Evolutionary conservation across 2,329 filamentous ascomycete genomes (phyloP), one percentile per base, ranked within the genome.

Genomic region (Chrysoporthe deuterocubensis): DNA sequence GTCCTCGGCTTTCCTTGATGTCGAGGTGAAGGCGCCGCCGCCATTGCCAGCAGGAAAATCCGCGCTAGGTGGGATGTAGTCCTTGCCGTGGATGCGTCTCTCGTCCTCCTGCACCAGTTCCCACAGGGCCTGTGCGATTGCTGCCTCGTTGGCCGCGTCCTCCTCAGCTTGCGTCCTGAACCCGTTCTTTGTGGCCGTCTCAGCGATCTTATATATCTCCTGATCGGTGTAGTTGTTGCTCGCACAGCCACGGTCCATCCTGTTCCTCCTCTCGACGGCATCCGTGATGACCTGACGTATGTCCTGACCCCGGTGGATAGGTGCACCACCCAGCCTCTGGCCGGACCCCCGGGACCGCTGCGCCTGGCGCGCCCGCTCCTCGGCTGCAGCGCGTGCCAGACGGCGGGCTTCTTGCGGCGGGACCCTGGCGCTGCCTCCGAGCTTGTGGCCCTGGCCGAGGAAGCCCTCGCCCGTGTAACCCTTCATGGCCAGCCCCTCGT

Each of bases 401-500:
- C 92, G 87, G 40, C 90, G 88, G 67, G 91, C 90, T 79, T 97
- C 94, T 26, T 91, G 83, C 68, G 87, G 81, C 1, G 92, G 87
- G n/a, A 93, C 83, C 54, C 80, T 81, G 69, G 77, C 79, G n/a
- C 74, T 71, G 2, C 91, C 92, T 65, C 94, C 94, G 0, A 97
- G 85, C 13, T 87, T 87, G 18, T 88, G 87, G 1, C 94, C 95
- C 43, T 90, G 81, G 0, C 90, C 90, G 42, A 97, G 81, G 79
- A 97, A 97, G 0, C 92, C 92, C 78, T 97, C 94, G 14, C 95
- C 95, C 0, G 92, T 96, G 75, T 95, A 97, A 21, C 95, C 95
- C 76, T 95, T 96, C 68, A 88, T 81, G 13, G 89, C 75, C 7
- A 97, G 84, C 2, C 89, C 87, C 73, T 94, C 88, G 73, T 95